Conservation (phyloP, 106 monocot species). For the Narthecium ossifragum region DNA sequence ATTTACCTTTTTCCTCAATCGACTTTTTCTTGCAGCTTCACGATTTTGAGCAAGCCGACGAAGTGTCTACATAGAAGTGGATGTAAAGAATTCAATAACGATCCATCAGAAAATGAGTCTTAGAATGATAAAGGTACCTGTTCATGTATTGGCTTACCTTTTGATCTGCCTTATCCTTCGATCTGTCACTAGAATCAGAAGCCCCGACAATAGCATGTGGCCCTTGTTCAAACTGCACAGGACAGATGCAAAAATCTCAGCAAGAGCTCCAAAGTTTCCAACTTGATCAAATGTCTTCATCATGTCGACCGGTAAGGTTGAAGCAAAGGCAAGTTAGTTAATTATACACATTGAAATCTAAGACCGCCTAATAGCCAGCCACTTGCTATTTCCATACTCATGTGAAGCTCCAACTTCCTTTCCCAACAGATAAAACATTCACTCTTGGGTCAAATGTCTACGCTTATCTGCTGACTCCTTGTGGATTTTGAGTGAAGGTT, state of each 20-base stretch:
- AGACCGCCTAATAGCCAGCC: not conserved
- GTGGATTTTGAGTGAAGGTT: no score
- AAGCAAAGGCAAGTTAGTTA: not conserved
- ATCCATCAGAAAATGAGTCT: no score
- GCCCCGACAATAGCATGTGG: constrained; percentile 28
- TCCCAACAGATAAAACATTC: no score
- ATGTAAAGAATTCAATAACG: constrained; percentile 3
- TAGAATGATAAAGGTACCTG: not conserved
- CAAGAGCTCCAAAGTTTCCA: not conserved
- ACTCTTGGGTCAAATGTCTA: no score
- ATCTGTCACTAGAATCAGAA: constrained; percentile 73
- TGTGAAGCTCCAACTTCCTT: not conserved
- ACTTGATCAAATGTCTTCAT: not conserved
- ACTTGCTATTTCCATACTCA: not conserved
- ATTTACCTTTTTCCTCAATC: constrained; percentile 81
- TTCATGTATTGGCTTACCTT: constrained; percentile 47
- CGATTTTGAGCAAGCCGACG: constrained; percentile 97
- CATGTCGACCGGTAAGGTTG: not conserved
- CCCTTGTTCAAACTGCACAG: constrained; percentile 43
- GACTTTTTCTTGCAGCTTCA: constrained; percentile 97
- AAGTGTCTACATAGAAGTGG: constrained; percentile 33
- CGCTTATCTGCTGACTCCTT: no score
- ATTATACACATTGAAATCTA: not conserved
- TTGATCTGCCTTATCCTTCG: constrained; percentile 62
- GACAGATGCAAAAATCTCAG: not conserved